phyloP scores from a whole-genome alignment of 2,329 filamentous ascomycete genomes.

The Phyllosticta paracitricarpa region DNA sequence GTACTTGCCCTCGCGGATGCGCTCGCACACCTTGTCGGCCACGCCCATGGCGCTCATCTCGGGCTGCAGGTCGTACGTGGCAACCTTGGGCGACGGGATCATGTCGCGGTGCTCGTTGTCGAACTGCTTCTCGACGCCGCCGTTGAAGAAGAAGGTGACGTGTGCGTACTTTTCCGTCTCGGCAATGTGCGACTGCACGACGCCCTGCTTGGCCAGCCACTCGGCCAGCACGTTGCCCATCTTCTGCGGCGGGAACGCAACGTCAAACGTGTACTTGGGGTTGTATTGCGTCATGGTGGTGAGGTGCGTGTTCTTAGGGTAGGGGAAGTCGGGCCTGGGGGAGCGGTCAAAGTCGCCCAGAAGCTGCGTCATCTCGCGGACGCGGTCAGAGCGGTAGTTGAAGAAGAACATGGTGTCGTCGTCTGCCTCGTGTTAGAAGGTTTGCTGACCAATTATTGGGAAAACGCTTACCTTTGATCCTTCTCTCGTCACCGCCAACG shows the following conservation, averaged over 20 bases:
- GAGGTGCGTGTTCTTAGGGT: constrained; percentile 76
- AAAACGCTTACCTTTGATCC: constrained; percentile 62
- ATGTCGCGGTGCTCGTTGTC: constrained; percentile 85
- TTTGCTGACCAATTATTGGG: constrained; percentile 15
- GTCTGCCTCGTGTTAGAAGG: constrained; percentile 42
- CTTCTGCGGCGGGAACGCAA: constrained; percentile 87
- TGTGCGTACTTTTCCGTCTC: constrained; percentile 99
- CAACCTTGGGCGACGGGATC: constrained; percentile 87
- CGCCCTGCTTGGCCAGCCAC: constrained; percentile 80
- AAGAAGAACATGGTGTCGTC: constrained; percentile 97
- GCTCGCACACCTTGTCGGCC: constrained; percentile 79
- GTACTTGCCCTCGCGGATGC: constrained; percentile 74
- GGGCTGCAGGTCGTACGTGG: constrained; percentile 89
- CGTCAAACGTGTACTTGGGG: constrained; percentile 79
- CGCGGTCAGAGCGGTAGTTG: constrained; percentile 99
- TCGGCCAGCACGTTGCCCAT: constrained; percentile 99
- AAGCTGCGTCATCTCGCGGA: constrained; percentile 90
- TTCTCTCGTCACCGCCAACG: constrained; percentile 72
- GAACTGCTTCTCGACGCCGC: constrained; percentile 94
- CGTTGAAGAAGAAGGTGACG: constrained; percentile 99
- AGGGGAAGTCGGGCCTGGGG: constrained; percentile 80
- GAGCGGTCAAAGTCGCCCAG: constrained; percentile 88
- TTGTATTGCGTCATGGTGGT: constrained; percentile 99
- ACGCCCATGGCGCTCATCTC: constrained; percentile 93
- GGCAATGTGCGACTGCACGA: constrained; percentile 91